phyloP scores from a whole-genome alignment of 2,329 filamentous ascomycete species.

The Fusarium robinianum region DNA sequence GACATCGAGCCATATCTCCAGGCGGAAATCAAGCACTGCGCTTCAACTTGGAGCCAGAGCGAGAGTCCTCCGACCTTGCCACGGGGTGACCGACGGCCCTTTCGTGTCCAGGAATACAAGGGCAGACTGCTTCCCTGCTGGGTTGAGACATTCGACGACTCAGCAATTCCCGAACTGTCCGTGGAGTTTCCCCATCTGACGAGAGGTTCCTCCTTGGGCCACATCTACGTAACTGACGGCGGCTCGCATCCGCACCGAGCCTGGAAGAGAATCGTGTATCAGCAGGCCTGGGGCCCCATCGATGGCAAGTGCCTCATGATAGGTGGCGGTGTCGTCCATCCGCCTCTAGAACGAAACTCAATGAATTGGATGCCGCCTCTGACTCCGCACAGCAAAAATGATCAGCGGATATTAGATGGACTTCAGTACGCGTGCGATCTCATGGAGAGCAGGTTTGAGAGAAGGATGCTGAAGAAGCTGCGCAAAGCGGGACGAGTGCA shows the following conservation, averaged over 20 bases:
- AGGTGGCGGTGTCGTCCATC: not conserved
- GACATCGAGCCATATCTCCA: slow-evolving; percentile 1
- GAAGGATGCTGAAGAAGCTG: slow-evolving; percentile 2
- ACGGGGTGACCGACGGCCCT: no score
- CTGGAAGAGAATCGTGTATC: no score
- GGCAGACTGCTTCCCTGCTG: not conserved
- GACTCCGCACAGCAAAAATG: not conserved
- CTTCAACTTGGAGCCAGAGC: not conserved
- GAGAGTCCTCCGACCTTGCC: no score
- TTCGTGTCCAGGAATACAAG: not conserved
- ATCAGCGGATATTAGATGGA: not conserved
- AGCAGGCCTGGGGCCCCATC: no score
- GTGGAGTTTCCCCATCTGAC: not conserved
- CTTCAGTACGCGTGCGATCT: slow-evolving; percentile 4
- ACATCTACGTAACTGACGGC: not conserved
- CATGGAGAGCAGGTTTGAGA: slow-evolving; percentile 7
- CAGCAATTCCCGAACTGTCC: slow-evolving; percentile 1
- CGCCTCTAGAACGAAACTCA: not conserved
- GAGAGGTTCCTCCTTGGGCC: not conserved
- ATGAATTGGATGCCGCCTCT: not conserved
- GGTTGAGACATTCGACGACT: not conserved
- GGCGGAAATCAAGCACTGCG: not conserved
- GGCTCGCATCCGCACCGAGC: not conserved
- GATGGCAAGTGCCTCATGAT: no score
- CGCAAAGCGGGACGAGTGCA: slow-evolving; percentile 2